Percentiles rank a stretch among this genome's conserved stretches.
These are phyloP conservation scores for Penicillium sp. DNA, from an alignment of 2,329 filamentous ascomycete species.

Conservation along the genomic window DNA sequence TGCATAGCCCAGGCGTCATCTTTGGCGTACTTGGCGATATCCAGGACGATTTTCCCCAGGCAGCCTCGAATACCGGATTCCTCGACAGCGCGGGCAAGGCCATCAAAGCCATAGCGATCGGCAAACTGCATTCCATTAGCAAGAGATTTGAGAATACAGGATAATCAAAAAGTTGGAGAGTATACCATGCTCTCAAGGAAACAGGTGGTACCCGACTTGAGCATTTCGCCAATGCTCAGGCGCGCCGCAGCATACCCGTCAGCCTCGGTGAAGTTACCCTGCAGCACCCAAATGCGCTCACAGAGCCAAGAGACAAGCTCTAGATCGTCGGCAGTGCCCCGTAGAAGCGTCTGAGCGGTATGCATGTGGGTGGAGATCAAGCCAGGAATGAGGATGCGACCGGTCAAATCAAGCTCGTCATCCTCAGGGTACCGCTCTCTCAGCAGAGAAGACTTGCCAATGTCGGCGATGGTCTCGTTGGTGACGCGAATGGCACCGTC, in stretches of 20 bases:
- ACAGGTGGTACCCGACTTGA: slow-evolving; percentile 51
- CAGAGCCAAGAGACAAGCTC: slow-evolving; percentile 53
- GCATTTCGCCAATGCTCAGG: slow-evolving; percentile 52
- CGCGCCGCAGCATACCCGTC: slow-evolving; percentile 52
- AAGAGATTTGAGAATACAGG: background rate
- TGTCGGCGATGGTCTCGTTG: slow-evolving; percentile 40
- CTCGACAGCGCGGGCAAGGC: slow-evolving; percentile 43
- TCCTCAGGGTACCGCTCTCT: slow-evolving; percentile 30
- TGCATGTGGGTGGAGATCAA: slow-evolving; percentile 54
- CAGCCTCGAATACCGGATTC: slow-evolving; percentile 47
- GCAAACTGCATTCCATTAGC: slow-evolving; percentile 36
- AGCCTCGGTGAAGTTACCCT: slow-evolving; percentile 45
- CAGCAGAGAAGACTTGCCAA: slow-evolving; percentile 43
- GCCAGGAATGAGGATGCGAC: slow-evolving; percentile 49
- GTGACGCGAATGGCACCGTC: slow-evolving; percentile 48
- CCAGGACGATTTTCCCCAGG: slow-evolving; percentile 47
- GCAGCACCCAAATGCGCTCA: slow-evolving; percentile 51
- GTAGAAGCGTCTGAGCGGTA: slow-evolving; percentile 47
- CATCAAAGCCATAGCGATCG: slow-evolving; percentile 49
- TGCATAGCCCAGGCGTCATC: slow-evolving; percentile 47
- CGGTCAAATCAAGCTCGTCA: slow-evolving; percentile 35
- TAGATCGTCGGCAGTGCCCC: slow-evolving; percentile 51
- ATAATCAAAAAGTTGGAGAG: background rate
- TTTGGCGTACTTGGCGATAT: slow-evolving; percentile 44
- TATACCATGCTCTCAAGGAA: slow-evolving; percentile 54